Evolutionary conservation across 495 filamentous ascomycete genomes (phyloP).

Genomic region (Penicillium steckii): DNA sequence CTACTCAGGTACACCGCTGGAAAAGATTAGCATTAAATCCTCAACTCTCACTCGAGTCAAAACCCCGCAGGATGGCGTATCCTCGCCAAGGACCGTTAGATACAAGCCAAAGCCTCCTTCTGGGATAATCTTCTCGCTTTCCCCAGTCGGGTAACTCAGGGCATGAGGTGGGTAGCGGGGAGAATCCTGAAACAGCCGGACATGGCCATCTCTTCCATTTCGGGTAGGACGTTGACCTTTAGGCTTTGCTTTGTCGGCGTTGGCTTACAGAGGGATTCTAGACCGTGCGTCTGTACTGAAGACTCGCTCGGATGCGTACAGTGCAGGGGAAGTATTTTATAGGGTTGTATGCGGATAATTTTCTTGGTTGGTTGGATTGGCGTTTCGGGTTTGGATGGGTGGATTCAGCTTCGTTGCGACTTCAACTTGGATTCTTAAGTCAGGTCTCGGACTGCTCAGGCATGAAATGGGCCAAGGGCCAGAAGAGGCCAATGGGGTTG

Average conservation of each 20-base stretch:
- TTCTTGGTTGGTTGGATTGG: neutral
- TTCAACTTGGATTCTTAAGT: neutral
- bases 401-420: neutral
- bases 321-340: neutral
- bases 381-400: neutral
- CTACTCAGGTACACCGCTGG: no score
- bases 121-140: neutral
- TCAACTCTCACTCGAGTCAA: no score
- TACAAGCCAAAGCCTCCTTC: neutral
- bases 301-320: neutral
- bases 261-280: neutral
- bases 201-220: neutral
- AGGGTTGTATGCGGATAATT: neutral
- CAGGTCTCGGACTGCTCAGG: neutral
- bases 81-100: no score
- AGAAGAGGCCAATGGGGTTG: neutral
- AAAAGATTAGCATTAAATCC: no score
- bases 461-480: neutral
- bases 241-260: neutral
- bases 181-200: slow-evolving; percentile 6
- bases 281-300: neutral
- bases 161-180: neutral
- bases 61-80: no score
- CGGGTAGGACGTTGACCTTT: neutral
- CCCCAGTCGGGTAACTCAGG: neutral